These are phyloP conservation scores for Syzygium aqueum DNA, from an alignment of 345 rosid genomes.

Conservation along the genomic window DNA sequence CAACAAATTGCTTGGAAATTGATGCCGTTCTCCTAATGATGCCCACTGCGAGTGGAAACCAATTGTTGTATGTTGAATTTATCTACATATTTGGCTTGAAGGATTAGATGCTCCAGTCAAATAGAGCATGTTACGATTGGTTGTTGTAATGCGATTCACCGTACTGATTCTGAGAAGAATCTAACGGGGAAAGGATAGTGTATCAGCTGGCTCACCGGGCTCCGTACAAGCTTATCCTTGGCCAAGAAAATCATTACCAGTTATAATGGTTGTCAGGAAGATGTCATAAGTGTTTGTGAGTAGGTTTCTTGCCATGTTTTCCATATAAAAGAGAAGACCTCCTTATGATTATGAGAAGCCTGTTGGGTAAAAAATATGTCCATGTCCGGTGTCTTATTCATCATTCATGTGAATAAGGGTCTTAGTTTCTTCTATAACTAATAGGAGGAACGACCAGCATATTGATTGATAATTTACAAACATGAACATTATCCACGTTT, in stretches of 20 bases:
- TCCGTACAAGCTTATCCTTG: neutral
- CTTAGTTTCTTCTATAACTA: neutral
- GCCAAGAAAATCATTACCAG: neutral
- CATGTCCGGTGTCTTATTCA: neutral
- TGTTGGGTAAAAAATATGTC: neutral
- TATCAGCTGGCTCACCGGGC: neutral
- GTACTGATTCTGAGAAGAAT: neutral
- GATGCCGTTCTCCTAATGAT: neutral
- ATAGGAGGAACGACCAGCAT: neutral
- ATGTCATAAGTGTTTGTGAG: neutral
- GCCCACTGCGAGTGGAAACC: neutral
- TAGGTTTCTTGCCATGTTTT: neutral
- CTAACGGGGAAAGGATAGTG: neutral
- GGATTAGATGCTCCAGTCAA: neutral
- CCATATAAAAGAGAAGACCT: neutral
- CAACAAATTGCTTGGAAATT: neutral
- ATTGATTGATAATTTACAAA: neutral
- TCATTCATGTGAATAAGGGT: neutral
- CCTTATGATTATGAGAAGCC: neutral
- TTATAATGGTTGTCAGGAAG: neutral
- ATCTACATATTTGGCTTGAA: neutral
- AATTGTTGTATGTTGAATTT: neutral
- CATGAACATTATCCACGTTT: rapidly evolving
- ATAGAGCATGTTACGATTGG: neutral
- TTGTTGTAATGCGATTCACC: neutral